A percentile compares a stretch with the other conserved stretches of the same genome.
Conservation (phyloP, 2,329 filamentous ascomycete genomes). For the Curvularia eragrostidis region DNA sequence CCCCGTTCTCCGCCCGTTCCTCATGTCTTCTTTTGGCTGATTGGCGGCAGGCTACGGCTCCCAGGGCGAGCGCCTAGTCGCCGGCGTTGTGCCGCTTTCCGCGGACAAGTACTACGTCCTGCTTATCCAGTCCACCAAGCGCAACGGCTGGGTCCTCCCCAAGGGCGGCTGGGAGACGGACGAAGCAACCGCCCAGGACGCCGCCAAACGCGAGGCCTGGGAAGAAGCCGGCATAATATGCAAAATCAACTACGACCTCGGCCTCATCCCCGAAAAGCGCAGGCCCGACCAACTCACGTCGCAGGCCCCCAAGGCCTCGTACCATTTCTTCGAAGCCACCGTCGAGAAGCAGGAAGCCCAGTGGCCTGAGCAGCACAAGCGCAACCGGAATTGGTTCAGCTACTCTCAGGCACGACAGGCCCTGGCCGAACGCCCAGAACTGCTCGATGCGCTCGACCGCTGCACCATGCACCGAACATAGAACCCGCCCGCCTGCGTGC, state of each 20-base stretch:
- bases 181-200: conserved; percentile 84
- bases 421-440: conserved; percentile 79
- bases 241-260: conserved; percentile 83
- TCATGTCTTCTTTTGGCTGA: conserved; percentile 17
- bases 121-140: conserved; percentile 88
- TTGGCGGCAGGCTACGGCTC: conserved; percentile 78
- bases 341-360: conserved; percentile 83
- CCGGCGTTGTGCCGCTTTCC: conserved; percentile 90
- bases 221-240: conserved; percentile 95
- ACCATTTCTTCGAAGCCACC: conserved; percentile 86
- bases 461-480: conserved; percentile 64
- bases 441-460: conserved; percentile 83
- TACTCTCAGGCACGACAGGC: conserved; percentile 81
- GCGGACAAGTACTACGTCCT: conserved; percentile 86
- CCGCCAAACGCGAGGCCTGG: conserved; percentile 89
- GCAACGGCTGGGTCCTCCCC: conserved; percentile 93
- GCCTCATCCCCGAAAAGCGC: conserved; percentile 82
- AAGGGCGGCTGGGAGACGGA: conserved; percentile 98
- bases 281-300: conserved; percentile 59
- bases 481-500: conserved; percentile 24
- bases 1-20: not conserved
- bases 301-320: conserved; percentile 75
- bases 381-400: conserved; percentile 87
- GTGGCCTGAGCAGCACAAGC: conserved; percentile 95
- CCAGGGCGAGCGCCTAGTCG: conserved; percentile 92